Evolutionary conservation across 163 green algal genomes (phyloP).

Genomic region (Scenedesmus sp.): DNA sequence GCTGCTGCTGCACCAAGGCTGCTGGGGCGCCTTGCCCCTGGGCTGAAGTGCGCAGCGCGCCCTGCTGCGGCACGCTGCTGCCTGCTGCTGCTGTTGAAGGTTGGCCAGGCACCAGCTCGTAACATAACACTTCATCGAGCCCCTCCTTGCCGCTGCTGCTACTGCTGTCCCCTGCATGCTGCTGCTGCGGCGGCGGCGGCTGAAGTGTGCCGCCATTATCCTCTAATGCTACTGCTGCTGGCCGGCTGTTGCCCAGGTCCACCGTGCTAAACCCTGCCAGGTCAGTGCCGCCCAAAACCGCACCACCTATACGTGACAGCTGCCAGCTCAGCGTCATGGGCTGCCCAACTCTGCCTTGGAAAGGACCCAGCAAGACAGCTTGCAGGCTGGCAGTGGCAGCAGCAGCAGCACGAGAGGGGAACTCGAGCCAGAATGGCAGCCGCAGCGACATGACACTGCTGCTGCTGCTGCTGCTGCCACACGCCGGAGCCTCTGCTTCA

Average conservation of each 20-base stretch:
- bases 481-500: background rate
- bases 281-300: background rate
- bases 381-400: slow-evolving; percentile 13
- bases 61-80: background rate
- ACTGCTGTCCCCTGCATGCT: background rate
- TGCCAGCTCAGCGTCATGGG: slow-evolving; percentile 43
- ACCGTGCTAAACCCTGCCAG: background rate
- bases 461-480: slow-evolving; percentile 11
- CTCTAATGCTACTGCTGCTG: background rate
- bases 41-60: background rate
- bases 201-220: background rate
- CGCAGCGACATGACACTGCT: background rate
- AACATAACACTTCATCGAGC: slow-evolving; percentile 31
- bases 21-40: background rate
- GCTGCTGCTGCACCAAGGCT: background rate
- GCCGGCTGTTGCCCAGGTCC: background rate
- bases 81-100: background rate
- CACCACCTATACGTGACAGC: slow-evolving; percentile 15
- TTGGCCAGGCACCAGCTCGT: background rate
- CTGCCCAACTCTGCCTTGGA: background rate
- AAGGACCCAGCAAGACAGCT: slow-evolving; percentile 29
- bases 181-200: background rate
- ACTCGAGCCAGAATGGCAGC: slow-evolving; percentile 47
- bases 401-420: slow-evolving; percentile 5
- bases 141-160: background rate